Percentiles rank a stretch among this genome's conserved stretches.
phyloP scores from a whole-genome alignment of 2,329 filamentous ascomycete genomes.

The Pseudogymnoascus sp. region DNA sequence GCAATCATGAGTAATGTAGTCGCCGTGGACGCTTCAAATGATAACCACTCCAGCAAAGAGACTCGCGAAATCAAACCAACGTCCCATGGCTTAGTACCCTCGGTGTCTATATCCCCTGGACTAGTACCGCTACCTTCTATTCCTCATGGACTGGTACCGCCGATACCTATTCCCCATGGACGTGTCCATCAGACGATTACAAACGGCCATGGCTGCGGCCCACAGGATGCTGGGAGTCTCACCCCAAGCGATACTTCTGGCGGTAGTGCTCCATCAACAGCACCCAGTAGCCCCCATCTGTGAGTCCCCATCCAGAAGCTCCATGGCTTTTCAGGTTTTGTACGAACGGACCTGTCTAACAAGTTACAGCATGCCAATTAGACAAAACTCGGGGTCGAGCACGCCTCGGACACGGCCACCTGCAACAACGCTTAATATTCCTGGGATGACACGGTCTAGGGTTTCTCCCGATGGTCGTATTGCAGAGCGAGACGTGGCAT shows the following conservation, averaged over 20 bases:
- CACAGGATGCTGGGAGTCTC: neutral
- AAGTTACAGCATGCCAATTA: constrained; percentile 50
- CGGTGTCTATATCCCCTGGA: too few relatives aligned
- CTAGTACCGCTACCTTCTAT: too few relatives aligned
- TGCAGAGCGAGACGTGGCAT: constrained; percentile 84
- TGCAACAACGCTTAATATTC: constrained; percentile 93
- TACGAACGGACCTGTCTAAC: neutral
- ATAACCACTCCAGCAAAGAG: constrained; percentile 22
- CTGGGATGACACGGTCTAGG: constrained; percentile 88
- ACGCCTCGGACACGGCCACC: constrained; percentile 74
- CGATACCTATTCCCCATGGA: constrained; percentile 1
- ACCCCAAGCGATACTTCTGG: neutral
- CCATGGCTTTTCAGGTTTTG: neutral
- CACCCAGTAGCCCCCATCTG: constrained; percentile 4
- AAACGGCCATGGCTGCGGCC: constrained; percentile 3
- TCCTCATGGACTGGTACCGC: constrained; percentile 12
- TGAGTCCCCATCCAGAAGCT: neutral
- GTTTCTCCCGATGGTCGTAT: constrained; percentile 95
- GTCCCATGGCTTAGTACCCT: constrained; percentile 11
- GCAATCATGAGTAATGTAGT: constrained; percentile 20
- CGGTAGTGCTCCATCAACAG: neutral
- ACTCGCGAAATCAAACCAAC: constrained; percentile 14
- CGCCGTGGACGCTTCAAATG: constrained; percentile 24
- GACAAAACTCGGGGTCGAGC: constrained; percentile 66
- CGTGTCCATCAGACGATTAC: neutral